These are phyloP conservation scores for Ampelocalamus luodianensis DNA, from an alignment of 176 grass and related monocot genomes.

Conservation along the genomic window DNA sequence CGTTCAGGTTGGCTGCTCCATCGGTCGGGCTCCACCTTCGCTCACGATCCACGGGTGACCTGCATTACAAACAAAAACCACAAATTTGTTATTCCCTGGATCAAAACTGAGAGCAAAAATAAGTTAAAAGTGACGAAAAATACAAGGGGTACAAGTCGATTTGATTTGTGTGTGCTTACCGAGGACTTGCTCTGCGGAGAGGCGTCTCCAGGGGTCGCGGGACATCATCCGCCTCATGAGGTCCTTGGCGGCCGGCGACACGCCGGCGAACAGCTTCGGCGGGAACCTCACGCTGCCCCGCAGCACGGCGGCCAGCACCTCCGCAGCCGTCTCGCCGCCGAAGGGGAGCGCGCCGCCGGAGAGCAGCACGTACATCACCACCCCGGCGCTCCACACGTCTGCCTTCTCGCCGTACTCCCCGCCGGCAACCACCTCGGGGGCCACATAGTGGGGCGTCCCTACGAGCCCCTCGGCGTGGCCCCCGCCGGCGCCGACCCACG, in stretches of 20 bases:
- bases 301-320: conserved; percentile 67
- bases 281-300: conserved; percentile 63
- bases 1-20: conserved; percentile 38
- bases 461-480: conserved; percentile 66
- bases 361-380: conserved; percentile 86
- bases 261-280: conserved; percentile 57
- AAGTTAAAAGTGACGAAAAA: neutral
- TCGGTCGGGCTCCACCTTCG: conserved; percentile 46
- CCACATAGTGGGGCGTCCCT: conserved; percentile 82
- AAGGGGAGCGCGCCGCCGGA: conserved; percentile 80
- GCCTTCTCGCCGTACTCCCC: conserved; percentile 81
- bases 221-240: conserved; percentile 83
- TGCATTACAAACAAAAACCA: conserved; percentile 42
- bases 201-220: conserved; percentile 63
- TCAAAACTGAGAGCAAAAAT: neutral
- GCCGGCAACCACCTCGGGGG: conserved; percentile 73
- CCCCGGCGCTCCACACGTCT: conserved; percentile 85
- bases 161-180: conserved; percentile 40
- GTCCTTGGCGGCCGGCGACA: conserved; percentile 75
- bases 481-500: conserved; percentile 50
- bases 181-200: conserved; percentile 85
- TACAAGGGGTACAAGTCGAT: neutral
- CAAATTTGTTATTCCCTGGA: neutral
- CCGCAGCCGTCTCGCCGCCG: conserved; percentile 63
- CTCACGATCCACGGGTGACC: conserved; percentile 83